Percentiles rank a stretch among this genome's conserved stretches.
Evolutionary conservation across 306 rosid genomes (phyloP).

Genomic region (Morella rubra): DNA sequence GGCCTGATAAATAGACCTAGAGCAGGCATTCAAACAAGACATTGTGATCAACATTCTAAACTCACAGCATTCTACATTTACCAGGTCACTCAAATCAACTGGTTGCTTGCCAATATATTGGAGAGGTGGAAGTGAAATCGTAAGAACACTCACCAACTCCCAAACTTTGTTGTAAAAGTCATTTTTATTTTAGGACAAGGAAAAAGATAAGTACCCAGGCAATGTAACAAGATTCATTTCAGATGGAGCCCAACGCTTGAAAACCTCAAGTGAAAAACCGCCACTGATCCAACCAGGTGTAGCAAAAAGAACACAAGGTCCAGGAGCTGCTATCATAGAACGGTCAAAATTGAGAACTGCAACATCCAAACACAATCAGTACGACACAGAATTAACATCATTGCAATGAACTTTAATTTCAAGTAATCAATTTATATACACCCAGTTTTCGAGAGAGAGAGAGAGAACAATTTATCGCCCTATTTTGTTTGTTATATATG

Average conservation of each 20-base stretch:
- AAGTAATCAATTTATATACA: not conserved
- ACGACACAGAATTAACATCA: constrained; percentile 17
- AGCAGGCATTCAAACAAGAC: not conserved
- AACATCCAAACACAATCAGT: constrained; percentile 39
- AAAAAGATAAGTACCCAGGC: constrained; percentile 62
- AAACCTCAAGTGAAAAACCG: constrained; percentile 91
- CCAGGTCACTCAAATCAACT: not conserved
- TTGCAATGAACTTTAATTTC: constrained; percentile 15
- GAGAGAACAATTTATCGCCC: not conserved
- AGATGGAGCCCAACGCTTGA: constrained; percentile 94
- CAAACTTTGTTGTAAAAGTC: not conserved
- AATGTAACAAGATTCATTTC: constrained; percentile 70
- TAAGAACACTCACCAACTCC: not conserved
- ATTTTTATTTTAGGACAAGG: constrained; percentile 1
- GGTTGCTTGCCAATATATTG: too few species aligned
- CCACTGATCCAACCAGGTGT: constrained; percentile 96
- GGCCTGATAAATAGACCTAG: not conserved
- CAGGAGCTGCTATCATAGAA: constrained; percentile 77
- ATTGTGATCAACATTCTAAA: not conserved
- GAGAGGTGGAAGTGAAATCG: not conserved
- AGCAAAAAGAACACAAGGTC: constrained; percentile 97
- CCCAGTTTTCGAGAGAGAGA: not conserved
- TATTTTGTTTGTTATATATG: not conserved
- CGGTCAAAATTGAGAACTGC: constrained; percentile 80
- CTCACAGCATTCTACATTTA: not conserved